Evolutionary conservation across 371 early-diverging fungal species (phyloP).

Genomic region (Dentiscutata heterogama): DNA sequence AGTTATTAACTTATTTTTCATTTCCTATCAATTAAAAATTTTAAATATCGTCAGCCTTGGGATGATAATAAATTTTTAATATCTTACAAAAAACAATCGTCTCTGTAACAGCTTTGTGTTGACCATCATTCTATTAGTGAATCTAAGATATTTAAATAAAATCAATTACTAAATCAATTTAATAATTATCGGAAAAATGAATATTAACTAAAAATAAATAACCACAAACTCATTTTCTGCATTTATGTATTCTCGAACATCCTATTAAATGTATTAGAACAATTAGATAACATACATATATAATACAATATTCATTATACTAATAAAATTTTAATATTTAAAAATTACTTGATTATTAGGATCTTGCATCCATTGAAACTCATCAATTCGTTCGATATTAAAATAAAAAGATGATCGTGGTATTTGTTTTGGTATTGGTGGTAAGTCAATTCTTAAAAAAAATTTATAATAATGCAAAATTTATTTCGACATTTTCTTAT

Average conservation of each 20-base stretch:
- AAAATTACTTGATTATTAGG: conserved; percentile 53
- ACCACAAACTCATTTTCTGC: conserved; percentile 67
- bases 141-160: conserved; percentile 44
- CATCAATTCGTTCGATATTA: conserved; percentile 55
- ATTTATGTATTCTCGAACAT: conserved; percentile 61
- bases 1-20: conserved; percentile 64
- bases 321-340: neutral
- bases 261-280: conserved; percentile 52
- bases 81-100: conserved; percentile 10
- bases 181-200: neutral
- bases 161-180: conserved; percentile 4
- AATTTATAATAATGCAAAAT: no score
- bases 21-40: conserved; percentile 54
- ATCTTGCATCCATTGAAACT: conserved; percentile 68
- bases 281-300: neutral
- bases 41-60: no score
- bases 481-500: no score
- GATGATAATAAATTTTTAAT: no score
- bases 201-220: neutral
- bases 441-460: neutral
- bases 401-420: conserved; percentile 51
- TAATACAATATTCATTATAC: neutral
- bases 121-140: conserved; percentile 45
- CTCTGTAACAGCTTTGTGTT: neutral
- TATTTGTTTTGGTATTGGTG: conserved; percentile 53